Evolutionary conservation across 2,329 filamentous ascomycete genomes (phyloP), one percentile per base, ranked within the genome.

Genomic region (Tolypocladium endophyticum): DNA sequence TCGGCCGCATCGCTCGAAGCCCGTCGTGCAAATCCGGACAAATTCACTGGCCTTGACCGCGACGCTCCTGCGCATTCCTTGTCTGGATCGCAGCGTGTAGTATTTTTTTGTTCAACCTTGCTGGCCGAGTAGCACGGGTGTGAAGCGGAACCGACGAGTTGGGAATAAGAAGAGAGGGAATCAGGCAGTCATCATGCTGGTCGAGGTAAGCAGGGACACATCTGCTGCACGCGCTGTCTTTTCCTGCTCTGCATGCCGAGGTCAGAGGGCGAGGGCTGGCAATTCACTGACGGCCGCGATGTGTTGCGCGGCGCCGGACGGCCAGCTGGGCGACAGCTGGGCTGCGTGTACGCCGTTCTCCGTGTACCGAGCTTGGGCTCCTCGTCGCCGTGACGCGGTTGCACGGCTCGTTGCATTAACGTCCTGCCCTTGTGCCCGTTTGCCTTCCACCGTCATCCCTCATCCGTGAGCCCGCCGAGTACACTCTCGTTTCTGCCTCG

Each of bases 181-280:
- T 67, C 63, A 66, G 56, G 55, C 23, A 55, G 30, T 25, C 25
- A 53, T 64, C 58, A 73, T 73, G 72, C 69, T 74, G 71, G 71
- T 73, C 60, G 71, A 73, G 67, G 72, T 74, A 66, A 71, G 72
- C 72, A 39, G 45, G 28, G 55, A 28, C 50, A 33, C 50, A 11
- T 35, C 50, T 53, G 50, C 25, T n/a, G 50, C 50, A 28, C 50
- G 50, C 47, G 47, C 18, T 30, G 47, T 35, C 28, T 12, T 33
- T 35, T n/a, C 28, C 28, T 53, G 47, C 18, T 11, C 28, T 14
- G 28, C 28, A 20, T 12, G 50, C 28, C 28, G 28, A 53, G 54
- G 36, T 3, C 23, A 30, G 54, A 55, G 36, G 54, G 54, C 36
- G 18, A 33, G 18, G 18, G 50, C 35, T 3, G 47, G 47, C 9